phyloP scores from a whole-genome alignment of 768 basidiomycete species.

The Lactifluus piperatus region DNA sequence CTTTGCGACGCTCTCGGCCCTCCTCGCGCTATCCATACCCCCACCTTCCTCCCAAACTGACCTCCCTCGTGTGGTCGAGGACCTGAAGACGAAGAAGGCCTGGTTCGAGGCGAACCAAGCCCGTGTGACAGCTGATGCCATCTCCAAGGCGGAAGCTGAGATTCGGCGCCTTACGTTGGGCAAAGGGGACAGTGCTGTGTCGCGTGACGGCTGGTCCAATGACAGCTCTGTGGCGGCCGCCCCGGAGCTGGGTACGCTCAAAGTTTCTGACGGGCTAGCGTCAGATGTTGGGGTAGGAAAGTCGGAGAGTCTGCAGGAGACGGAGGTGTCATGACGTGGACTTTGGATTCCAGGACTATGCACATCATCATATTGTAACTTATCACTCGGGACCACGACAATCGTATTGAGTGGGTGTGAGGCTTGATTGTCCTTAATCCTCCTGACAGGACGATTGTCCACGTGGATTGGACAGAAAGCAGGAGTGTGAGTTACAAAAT shows the following conservation, averaged over 20 bases:
- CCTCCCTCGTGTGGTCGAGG: constrained; percentile 75
- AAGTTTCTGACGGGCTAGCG: constrained; percentile 29
- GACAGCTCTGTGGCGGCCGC: constrained; percentile 35
- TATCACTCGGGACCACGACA: not conserved
- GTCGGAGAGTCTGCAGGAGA: constrained; percentile 34
- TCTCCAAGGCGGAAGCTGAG: constrained; percentile 70
- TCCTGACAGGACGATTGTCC: no score
- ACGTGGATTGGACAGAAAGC: no score
- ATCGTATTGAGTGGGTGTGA: not conserved
- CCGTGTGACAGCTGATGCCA: constrained; percentile 66
- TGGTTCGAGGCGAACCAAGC: constrained; percentile 94
- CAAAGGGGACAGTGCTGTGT: constrained; percentile 29
- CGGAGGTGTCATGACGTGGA: constrained; percentile 19
- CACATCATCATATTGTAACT: constrained; percentile 5
- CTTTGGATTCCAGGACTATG: not conserved
- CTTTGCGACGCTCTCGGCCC: constrained; percentile 77
- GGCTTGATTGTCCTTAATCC: constrained; percentile 1
- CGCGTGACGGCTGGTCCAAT: constrained; percentile 30
- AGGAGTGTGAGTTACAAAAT: no score
- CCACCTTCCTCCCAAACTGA: constrained; percentile 74
- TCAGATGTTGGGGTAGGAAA: constrained; percentile 37
- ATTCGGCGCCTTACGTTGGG: constrained; percentile 52
- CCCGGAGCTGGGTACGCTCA: constrained; percentile 40
- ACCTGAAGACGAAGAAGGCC: constrained; percentile 87
- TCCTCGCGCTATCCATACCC: constrained; percentile 82